Evolutionary conservation across 441 rosid species (phyloP), one percentile per base, ranked within the genome.

Genomic region (Adansonia grandidieri): DNA sequence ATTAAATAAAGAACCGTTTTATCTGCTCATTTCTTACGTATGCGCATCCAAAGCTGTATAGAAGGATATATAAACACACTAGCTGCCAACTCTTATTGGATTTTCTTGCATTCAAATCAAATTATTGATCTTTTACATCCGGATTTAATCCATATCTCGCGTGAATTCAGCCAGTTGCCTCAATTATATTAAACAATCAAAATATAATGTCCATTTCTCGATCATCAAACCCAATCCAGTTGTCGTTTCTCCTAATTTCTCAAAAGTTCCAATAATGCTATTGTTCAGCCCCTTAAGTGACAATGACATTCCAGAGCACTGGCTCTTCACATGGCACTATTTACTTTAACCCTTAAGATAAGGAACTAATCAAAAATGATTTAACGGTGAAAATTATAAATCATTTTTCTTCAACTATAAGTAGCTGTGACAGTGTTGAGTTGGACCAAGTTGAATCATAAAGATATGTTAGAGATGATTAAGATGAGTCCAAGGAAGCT

Each of bases 141-240:
- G 2, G 50, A 53, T 53, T 53, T 73, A 28, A 17, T 37, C 28
- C n/a, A 17, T 56, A 20, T 28, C 1, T 20, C 15, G 15, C 54
- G 44, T 74, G 44, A 67, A 20, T 24, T 32, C 40, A 13, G 67
- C 37, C 28, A 32, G 50, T 28, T 51, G 73, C 1, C 60, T 28
- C 53, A 60, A 9, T 60, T 74, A 47, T 62, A 70, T 51, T 50
- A 53, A 53, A 37, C 14, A 45, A 40, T 10, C 20, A 24, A 10
- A 61, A 57, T 37, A 2, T 28, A 13, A 13, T 9, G 0, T n/a
- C 48, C 20, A 24, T 9, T 19, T 37, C 4, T 2, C 28, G 28
- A 62, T 68, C 74, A 15, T 28, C 32, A 28, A 53, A 77, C 67
- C 78, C 37, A 77, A 78, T 67, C 78, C 78, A 7, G n/a, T 80